A percentile compares a stretch with the other conserved stretches of the same genome.
Evolutionary conservation across 768 basidiomycete genomes (phyloP).

Genomic region (Boletus vermiculosoides): DNA sequence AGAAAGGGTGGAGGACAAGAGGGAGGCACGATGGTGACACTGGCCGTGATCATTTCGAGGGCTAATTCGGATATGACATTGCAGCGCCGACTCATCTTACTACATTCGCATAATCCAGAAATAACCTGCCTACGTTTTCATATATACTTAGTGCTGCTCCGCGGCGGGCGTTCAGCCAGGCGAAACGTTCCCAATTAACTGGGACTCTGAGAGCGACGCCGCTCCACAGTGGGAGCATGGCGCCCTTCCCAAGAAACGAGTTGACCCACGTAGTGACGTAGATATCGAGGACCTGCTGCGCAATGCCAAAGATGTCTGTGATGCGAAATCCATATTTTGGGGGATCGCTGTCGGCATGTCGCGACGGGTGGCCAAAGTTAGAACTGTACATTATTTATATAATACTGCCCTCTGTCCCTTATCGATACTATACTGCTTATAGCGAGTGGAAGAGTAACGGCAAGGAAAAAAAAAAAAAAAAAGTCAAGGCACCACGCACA

Average conservation of each 20-base stretch:
- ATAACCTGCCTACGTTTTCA: background rate
- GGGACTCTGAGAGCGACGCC: too few relatives aligned
- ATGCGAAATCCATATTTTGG: background rate
- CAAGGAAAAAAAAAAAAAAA: background rate
- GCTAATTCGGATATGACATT: background rate
- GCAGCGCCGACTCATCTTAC: background rate
- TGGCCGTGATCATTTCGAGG: background rate
- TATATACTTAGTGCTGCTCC: background rate
- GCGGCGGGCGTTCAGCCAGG: too few relatives aligned
- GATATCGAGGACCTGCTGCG: background rate
- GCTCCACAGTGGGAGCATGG: too few relatives aligned
- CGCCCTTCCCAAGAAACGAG: background rate
- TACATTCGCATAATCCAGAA: background rate
- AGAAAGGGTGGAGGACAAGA: background rate
- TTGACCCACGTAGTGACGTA: background rate
- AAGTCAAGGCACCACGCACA: background rate
- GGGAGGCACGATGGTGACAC: background rate
- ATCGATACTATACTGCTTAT: background rate
- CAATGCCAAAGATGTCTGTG: background rate
- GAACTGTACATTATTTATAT: slow-evolving; percentile 4
- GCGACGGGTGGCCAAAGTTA: background rate
- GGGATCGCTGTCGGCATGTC: background rate
- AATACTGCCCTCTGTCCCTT: background rate
- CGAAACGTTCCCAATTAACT: too few relatives aligned
- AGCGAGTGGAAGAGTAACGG: background rate